A percentile compares a stretch with the other conserved stretches of the same genome.
phyloP scores from a whole-genome alignment of 345 rosid genomes.

The Populus simonii region DNA sequence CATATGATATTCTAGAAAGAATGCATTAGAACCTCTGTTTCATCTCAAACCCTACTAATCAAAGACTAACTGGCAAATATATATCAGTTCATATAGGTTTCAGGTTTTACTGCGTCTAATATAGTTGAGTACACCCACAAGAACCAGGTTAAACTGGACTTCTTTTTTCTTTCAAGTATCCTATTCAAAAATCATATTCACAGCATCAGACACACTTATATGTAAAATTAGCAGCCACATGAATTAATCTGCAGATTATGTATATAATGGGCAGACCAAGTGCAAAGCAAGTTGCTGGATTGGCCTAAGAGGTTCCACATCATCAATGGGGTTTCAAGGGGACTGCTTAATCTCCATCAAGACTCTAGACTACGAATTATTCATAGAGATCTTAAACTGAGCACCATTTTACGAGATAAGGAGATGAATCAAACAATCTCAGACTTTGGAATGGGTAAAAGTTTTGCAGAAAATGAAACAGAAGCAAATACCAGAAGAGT shows the following conservation, averaged over 20 bases:
- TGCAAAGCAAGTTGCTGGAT: neutral
- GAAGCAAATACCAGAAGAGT: conserved; percentile 11
- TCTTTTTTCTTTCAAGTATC: no score
- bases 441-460: conserved; percentile 19
- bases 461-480: conserved; percentile 7
- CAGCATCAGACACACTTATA: neutral
- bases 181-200: neutral
- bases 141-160: neutral
- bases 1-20: neutral
- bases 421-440: conserved; percentile 19
- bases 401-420: conserved; percentile 15
- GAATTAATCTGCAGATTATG: neutral
- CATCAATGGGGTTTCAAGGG: conserved; percentile 22
- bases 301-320: conserved; percentile 14
- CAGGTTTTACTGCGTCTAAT: neutral
- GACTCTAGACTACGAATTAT: conserved; percentile 25
- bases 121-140: neutral
- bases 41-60: neutral
- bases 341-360: conserved; percentile 34
- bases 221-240: neutral
- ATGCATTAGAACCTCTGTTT: neutral
- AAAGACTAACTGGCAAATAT: neutral
- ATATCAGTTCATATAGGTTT: neutral
- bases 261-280: neutral
- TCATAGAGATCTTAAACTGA: conserved; percentile 22